phyloP scores from a whole-genome alignment of 2,329 filamentous ascomycete species.

The Grosmannia serpens region DNA sequence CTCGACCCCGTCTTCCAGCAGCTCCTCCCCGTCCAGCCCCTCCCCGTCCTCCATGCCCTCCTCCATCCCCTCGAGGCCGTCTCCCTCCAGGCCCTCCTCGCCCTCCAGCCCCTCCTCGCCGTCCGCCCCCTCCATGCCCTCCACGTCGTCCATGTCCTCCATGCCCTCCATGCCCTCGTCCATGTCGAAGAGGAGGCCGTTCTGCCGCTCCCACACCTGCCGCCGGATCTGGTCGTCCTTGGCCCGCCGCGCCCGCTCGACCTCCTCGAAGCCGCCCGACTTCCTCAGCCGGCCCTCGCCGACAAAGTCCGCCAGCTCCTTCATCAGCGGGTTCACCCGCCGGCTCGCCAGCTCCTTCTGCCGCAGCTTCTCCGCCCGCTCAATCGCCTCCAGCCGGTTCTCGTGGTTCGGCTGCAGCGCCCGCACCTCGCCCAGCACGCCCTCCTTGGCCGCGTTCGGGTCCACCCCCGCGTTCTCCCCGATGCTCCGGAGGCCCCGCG shows the following conservation, averaged over 20 bases:
- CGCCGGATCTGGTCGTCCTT: constrained; percentile 80
- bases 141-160: constrained; percentile 16
- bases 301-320: constrained; percentile 77
- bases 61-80: too few species aligned
- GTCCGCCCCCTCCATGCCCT: background rate
- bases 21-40: background rate
- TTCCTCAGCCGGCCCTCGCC: constrained; percentile 89
- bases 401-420: constrained; percentile 93
- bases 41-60: too few species aligned
- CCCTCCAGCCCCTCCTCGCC: background rate
- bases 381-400: constrained; percentile 84
- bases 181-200: constrained; percentile 38
- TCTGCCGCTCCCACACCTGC: constrained; percentile 63
- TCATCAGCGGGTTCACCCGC: constrained; percentile 63
- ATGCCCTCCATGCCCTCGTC: background rate
- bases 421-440: constrained; percentile 82
- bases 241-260: constrained; percentile 68
- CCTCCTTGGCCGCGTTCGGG: constrained; percentile 76
- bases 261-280: constrained; percentile 87
- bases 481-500: constrained; percentile 41
- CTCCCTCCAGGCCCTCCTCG: too few species aligned
- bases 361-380: constrained; percentile 85
- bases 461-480: constrained; percentile 40
- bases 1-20: background rate
- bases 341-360: constrained; percentile 79